Conservation (phyloP, 2,329 filamentous ascomycete species). For the Penicillium psychrosexuale region DNA sequence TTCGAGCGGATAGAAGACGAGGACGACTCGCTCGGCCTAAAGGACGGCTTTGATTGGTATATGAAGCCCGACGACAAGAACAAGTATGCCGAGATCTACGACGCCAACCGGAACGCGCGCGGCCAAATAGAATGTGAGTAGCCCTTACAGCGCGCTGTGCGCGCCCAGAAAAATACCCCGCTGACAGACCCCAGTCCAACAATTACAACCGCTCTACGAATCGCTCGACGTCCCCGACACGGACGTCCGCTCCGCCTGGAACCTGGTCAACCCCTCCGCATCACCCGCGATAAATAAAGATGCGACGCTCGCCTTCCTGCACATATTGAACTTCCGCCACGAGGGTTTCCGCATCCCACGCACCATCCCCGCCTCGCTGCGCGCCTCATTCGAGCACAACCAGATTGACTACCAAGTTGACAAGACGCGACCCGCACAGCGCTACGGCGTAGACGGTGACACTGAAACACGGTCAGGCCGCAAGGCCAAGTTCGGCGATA, state of each 20-base stretch:
- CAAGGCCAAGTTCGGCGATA: slow-evolving; percentile 96
- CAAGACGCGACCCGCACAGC: slow-evolving; percentile 65
- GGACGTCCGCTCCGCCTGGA: slow-evolving; percentile 91
- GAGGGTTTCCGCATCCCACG: slow-evolving; percentile 93
- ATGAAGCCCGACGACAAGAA: slow-evolving; percentile 88
- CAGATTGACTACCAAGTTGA: slow-evolving; percentile 95
- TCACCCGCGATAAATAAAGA: slow-evolving; percentile 85
- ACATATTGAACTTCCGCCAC: slow-evolving; percentile 93
- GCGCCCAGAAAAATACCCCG: neutral
- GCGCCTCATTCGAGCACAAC: slow-evolving; percentile 88
- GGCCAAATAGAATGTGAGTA: slow-evolving; percentile 75
- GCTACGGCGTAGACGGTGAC: slow-evolving; percentile 76
- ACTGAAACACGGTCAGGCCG: slow-evolving; percentile 79
- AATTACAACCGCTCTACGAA: slow-evolving; percentile 80
- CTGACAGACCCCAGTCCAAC: slow-evolving; percentile 56
- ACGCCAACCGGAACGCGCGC: slow-evolving; percentile 80
- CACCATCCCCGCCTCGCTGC: slow-evolving; percentile 83
- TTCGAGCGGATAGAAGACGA: slow-evolving; percentile 82
- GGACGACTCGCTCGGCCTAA: slow-evolving; percentile 75
- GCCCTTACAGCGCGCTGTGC: neutral
- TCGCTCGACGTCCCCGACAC: slow-evolving; percentile 63
- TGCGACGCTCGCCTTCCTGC: slow-evolving; percentile 87
- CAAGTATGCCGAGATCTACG: slow-evolving; percentile 98
- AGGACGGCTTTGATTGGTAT: slow-evolving; percentile 99
- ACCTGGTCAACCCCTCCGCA: slow-evolving; percentile 90